Evolutionary conservation across 2,329 filamentous ascomycete species (phyloP).

Genomic region (Cytospora schulzeri): DNA sequence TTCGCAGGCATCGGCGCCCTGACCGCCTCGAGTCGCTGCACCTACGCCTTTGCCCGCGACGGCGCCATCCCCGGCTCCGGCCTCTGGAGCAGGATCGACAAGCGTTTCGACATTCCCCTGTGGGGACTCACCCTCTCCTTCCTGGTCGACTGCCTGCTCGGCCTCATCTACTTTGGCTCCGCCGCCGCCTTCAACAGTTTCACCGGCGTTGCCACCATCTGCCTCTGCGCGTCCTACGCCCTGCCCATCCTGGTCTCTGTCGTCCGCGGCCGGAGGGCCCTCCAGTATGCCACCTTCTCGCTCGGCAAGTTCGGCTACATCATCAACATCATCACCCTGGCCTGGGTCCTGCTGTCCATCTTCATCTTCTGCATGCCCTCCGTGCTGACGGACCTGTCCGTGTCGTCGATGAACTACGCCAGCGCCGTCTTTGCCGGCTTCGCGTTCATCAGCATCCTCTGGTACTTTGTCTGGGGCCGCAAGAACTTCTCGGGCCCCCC

Average conservation of each 20-base stretch:
- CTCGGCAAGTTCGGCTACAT: constrained; percentile 68
- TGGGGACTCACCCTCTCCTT: constrained; percentile 70
- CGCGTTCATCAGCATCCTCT: constrained; percentile 58
- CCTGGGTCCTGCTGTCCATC: constrained; percentile 71
- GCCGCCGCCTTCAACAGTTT: constrained; percentile 78
- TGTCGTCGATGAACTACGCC: constrained; percentile 66
- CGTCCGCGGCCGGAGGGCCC: constrained; percentile 64
- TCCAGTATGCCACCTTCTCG: constrained; percentile 67
- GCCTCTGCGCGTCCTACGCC: constrained; percentile 73
- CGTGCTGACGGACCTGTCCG: constrained; percentile 54
- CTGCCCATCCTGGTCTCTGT: constrained; percentile 74
- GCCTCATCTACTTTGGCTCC: constrained; percentile 78
- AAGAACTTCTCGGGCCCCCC: constrained; percentile 66
- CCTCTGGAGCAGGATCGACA: constrained; percentile 68
- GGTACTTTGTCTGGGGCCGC: constrained; percentile 65
- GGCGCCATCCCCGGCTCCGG: constrained; percentile 71
- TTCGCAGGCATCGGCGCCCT: constrained; percentile 76
- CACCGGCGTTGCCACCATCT: constrained; percentile 79
- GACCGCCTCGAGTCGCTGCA: constrained; percentile 73
- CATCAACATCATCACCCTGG: constrained; percentile 69
- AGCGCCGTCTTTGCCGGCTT: constrained; percentile 67
- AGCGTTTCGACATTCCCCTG: constrained; percentile 68
- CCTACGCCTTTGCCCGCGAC: constrained; percentile 75
- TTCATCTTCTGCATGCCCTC: constrained; percentile 78
- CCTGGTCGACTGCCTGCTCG: constrained; percentile 68